phyloP scores from a whole-genome alignment of 2,329 filamentous ascomycete species.

The Sclerotinia glacialis region DNA sequence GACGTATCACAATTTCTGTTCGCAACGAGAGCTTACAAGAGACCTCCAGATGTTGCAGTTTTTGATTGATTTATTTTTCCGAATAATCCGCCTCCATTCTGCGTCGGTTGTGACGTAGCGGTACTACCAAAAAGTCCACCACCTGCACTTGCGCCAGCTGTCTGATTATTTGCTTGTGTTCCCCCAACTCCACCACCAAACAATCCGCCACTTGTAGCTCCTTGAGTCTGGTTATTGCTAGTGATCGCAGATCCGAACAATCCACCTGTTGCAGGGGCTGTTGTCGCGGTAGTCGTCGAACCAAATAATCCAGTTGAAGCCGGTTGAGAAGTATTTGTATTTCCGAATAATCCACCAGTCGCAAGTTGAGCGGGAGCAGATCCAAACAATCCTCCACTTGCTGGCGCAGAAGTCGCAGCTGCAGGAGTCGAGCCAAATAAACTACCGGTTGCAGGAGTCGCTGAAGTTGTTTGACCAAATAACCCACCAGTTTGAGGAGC shows the following conservation, averaged over 20 bases:
- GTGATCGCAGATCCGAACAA: conserved; percentile 36
- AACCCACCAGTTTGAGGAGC: conserved; percentile 33
- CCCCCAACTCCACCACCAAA: conserved; percentile 37
- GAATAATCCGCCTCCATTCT: conserved; percentile 34
- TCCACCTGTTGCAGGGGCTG: conserved; percentile 32
- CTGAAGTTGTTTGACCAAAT: conserved; percentile 28
- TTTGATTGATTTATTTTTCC: conserved; percentile 36
- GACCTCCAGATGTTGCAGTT: conserved; percentile 29
- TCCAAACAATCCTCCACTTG: conserved; percentile 30
- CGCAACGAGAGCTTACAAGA: conserved; percentile 35
- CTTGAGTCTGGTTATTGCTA: conserved; percentile 23
- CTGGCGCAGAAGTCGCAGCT: conserved; percentile 22
- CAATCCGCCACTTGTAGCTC: conserved; percentile 33
- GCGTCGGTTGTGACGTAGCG: conserved; percentile 33
- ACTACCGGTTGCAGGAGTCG: conserved; percentile 26
- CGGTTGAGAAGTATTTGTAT: conserved; percentile 27
- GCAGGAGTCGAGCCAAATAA: conserved; percentile 37
- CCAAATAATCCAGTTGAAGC: conserved; percentile 37
- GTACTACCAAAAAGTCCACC: conserved; percentile 39
- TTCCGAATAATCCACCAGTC: conserved; percentile 38
- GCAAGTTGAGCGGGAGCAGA: conserved; percentile 26
- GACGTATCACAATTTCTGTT: not conserved
- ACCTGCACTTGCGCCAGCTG: conserved; percentile 25
- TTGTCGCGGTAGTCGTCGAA: conserved; percentile 22
- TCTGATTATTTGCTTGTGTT: conserved; percentile 28